Base-by-base conservation (phyloP, 768 basidiomycete genomes). In the Candolleomyces eurysporus region DNA sequence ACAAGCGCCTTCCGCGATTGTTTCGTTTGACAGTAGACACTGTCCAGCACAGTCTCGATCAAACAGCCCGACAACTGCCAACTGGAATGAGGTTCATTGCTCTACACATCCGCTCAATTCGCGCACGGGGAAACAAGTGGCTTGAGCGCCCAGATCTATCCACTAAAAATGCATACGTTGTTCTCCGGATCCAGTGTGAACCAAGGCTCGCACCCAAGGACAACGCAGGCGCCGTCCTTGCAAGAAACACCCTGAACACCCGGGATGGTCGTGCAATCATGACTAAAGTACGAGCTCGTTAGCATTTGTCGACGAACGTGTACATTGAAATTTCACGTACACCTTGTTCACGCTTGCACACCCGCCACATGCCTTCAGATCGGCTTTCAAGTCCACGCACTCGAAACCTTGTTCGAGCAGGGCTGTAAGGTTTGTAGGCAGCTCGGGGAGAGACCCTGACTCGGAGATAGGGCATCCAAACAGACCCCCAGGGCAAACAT, bases 381-480 rank as follows among this genome's bases (percentile, higher is more conserved):
- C 54, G 22, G 17, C 36, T 22, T 56, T n/a, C 40, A 56, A 39
- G 40, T 56, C 54, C 39, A 56, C 31, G 21, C 40, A 56, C 54
- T 56, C 54, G 40, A 56, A 56, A 13, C 54, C 54, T 42, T 56
- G 39, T 13, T 36, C 22, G 14, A 56, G n/a, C 39, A 32, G 22
- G n/a, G n/a, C 2, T 11, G 26, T 17, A 32, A 39, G 19, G 31
- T 53, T 31, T 17, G 52, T 4, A 14, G 52, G 52, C 9, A 53
- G 52, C 10, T 5, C 5, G 32, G 52, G 3, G 2, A 53, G 31
- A 21, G 52, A 36, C 16, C 52, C 52, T 14, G 52, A 4, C 32
- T 53, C 52, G 32, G 52, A 22, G 52, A 53, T 53, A 53, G 52
- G 52, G 31, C 52, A 53, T 16, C 52, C 52, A 21, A 53, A 53